These are phyloP conservation scores for Hypericum perforatum DNA, from an alignment of 345 rosid species.

Conservation along the genomic window DNA sequence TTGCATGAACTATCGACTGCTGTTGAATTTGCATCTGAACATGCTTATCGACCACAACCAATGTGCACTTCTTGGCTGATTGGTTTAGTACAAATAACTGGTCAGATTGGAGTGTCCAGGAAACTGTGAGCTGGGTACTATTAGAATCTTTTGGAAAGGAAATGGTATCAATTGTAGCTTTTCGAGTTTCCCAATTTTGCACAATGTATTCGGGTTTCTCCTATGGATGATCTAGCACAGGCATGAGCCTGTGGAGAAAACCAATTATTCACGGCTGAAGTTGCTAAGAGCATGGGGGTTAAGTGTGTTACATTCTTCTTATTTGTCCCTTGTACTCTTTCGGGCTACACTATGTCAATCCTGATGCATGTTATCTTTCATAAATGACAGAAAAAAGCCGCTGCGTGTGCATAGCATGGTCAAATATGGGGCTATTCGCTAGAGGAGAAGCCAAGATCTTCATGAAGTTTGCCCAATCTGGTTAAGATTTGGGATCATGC, in stretches of 20 bases:
- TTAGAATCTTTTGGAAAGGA: constrained; percentile 46
- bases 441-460: constrained; percentile 84
- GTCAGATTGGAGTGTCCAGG: constrained; percentile 91
- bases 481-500: constrained; percentile 97
- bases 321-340: background rate
- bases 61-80: background rate
- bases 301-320: constrained; percentile 33
- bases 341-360: too few species aligned
- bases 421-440: constrained; percentile 87
- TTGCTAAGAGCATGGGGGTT: constrained; percentile 68
- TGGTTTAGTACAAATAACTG: background rate
- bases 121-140: constrained; percentile 74
- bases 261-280: constrained; percentile 60
- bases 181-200: constrained; percentile 45
- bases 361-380: background rate
- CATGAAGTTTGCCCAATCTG: constrained; percentile 75
- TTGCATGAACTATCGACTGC: too few species aligned
- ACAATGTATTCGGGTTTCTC: constrained; percentile 42
- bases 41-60: too few species aligned
- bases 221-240: constrained; percentile 62
- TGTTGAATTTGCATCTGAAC: too few species aligned
- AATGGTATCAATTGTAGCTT: constrained; percentile 60
- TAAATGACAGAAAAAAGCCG: constrained; percentile 51
- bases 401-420: constrained; percentile 89
- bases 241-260: constrained; percentile 91